phyloP scores from a whole-genome alignment of 371 early-diverging fungal species.

The Phascolomyces articulosus region DNA sequence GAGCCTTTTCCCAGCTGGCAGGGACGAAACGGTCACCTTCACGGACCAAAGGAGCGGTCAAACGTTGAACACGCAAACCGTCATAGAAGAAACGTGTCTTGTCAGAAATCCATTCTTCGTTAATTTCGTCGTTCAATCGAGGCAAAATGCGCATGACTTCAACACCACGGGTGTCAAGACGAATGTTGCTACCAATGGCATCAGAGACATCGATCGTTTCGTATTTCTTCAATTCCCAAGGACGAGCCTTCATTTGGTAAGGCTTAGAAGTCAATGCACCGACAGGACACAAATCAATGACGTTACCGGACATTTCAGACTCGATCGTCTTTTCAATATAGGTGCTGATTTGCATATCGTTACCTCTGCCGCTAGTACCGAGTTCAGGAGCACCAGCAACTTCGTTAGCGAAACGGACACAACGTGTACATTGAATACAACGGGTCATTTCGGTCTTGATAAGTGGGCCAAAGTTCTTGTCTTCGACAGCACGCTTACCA shows the following conservation, averaged over 20 bases:
- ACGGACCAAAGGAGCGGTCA: conserved; percentile 90
- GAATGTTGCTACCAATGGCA: conserved; percentile 91
- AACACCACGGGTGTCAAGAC: conserved; percentile 94
- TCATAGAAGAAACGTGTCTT: conserved; percentile 96
- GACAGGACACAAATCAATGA: conserved; percentile 97
- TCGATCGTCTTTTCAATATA: conserved; percentile 88
- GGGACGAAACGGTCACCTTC: conserved; percentile 84
- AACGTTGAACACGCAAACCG: conserved; percentile 93
- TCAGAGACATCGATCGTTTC: conserved; percentile 96
- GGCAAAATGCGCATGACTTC: conserved; percentile 97
- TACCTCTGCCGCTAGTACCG: conserved; percentile 95
- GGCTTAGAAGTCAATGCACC: conserved; percentile 98
- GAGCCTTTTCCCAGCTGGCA: conserved; percentile 88
- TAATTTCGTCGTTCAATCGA: conserved; percentile 93
- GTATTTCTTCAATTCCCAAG: conserved; percentile 97
- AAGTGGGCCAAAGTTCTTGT: conserved; percentile 96
- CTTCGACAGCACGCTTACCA: conserved; percentile 96
- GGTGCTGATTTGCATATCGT: conserved; percentile 97
- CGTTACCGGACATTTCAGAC: conserved; percentile 97
- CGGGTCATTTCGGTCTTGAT: conserved; percentile 97
- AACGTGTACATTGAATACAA: conserved; percentile 99
- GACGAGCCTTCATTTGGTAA: conserved; percentile 91
- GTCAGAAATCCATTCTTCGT: conserved; percentile 99
- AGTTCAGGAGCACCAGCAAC: conserved; percentile 95
- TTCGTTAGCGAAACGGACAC: conserved; percentile 98